Evolutionary conservation across 208 protist species (phyloP), one percentile per base, ranked within the genome.

Genomic region (Trypanosoma platydactyli): DNA sequence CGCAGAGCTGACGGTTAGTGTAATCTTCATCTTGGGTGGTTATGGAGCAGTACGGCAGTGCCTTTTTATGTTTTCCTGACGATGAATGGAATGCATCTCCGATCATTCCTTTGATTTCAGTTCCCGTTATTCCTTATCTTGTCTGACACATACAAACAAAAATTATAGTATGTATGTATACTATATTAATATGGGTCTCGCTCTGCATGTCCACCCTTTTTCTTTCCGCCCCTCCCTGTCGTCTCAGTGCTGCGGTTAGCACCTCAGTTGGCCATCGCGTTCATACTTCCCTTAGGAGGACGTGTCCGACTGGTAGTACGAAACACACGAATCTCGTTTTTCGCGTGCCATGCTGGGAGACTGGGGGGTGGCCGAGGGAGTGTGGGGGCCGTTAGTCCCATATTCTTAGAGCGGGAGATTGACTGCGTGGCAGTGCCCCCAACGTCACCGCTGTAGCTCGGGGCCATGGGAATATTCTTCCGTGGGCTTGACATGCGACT

Each of bases 111-210:
- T 38, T 38, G 9, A 38, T 38, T 38, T 38, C 5, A 38, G 9
- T 11, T 9, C 9, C 9, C 33, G 3, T 38, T 38, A 49, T 12
- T 49, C 20, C 13, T 24, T 12, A 49, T 12, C 11, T 29, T 64
- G 42, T 5, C 18, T 51, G 15, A 64, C 30, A 38, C 49, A 51
- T 51, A 33, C 27, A 51, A 30, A 64, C 24, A 64, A 27, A 35
- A 51, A 51, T 51, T 33, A 51, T n/a, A 22, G 51, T 64, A 64
- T 51, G 29, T 64, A 51, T 38, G 51, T 51, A 64, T 38, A 51
- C 30, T 27, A 53, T 55, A 35, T 44, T 54, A 5, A 38, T 16
- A 18, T 42, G 51, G 22, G 2, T 55, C 48, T 38, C 66, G 42
- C 48, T 38, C 66, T 54, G n/a, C 15, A 15, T 35, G 22, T 51